phyloP scores from a whole-genome alignment of 139 green algal genomes.

The Dunaliella primolecta region DNA sequence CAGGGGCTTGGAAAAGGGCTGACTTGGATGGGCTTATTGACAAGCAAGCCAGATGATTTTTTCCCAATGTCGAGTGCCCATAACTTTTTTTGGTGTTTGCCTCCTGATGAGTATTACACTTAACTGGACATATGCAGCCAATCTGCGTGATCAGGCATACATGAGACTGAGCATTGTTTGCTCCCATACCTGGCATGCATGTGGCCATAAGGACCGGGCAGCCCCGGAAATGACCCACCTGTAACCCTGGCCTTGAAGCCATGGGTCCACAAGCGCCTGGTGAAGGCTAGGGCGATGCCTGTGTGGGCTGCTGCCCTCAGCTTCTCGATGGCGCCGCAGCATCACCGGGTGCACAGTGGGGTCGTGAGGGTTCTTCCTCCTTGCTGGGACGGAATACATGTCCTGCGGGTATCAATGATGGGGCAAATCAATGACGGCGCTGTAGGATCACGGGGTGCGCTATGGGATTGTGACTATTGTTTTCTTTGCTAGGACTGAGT shows the following conservation, averaged over 20 bases:
- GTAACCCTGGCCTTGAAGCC: neutral
- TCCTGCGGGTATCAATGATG: slow-evolving; percentile 11
- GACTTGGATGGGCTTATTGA: too few species aligned
- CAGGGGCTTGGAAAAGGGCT: too few species aligned
- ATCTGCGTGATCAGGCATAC: too few species aligned
- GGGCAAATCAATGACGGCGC: neutral
- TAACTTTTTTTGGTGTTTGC: too few species aligned
- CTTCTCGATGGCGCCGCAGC: slow-evolving; percentile 1
- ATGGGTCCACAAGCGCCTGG: neutral
- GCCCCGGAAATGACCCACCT: neutral
- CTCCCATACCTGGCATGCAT: too few species aligned
- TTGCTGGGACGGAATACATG: slow-evolving; percentile 23
- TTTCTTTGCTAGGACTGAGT: neutral
- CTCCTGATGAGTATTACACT: too few species aligned
- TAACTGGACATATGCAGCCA: too few species aligned
- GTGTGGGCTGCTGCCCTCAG: neutral
- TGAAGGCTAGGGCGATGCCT: neutral
- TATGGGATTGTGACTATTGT: neutral
- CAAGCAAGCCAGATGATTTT: too few species aligned
- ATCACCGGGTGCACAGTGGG: slow-evolving; percentile 23
- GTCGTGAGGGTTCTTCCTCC: slow-evolving; percentile 32
- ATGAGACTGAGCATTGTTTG: too few species aligned
- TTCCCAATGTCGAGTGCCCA: too few species aligned
- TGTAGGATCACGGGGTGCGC: neutral
- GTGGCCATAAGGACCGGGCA: too few species aligned